Evolutionary conservation across 2,329 filamentous ascomycete species (phyloP).

Genomic region (Amphichorda felina): DNA sequence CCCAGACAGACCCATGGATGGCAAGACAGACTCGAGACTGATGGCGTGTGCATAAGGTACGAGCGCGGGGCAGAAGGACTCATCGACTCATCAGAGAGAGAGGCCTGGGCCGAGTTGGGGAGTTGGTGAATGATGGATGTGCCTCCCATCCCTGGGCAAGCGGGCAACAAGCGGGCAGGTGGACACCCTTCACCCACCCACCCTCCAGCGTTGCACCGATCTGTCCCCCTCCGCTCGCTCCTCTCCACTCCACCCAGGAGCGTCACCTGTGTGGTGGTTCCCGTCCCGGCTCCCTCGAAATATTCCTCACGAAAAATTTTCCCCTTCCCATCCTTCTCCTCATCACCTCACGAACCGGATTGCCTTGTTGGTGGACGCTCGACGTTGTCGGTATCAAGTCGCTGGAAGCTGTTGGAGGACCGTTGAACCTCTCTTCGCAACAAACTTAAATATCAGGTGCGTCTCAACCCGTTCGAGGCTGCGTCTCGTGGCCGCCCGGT

Average conservation of each 20-base stretch:
- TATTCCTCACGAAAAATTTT: conserved; percentile 4
- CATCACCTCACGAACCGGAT: not conserved
- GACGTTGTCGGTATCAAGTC: not conserved
- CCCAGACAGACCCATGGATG: too few relatives aligned
- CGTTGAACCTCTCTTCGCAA: not conserved
- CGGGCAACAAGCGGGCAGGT: too few relatives aligned
- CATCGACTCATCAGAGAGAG: too few relatives aligned
- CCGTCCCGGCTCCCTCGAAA: conserved; percentile 1
- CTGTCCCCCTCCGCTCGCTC: not conserved
- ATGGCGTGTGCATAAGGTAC: too few relatives aligned
- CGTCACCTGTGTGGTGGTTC: not conserved
- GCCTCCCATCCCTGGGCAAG: too few relatives aligned
- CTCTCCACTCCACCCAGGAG: not conserved
- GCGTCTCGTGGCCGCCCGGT: not conserved
- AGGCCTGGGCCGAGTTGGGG: too few relatives aligned
- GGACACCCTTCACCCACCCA: too few relatives aligned
- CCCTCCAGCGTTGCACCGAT: too few relatives aligned
- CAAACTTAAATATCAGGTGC: not conserved
- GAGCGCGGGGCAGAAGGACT: too few relatives aligned
- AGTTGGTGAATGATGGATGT: too few relatives aligned
- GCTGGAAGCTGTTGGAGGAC: not conserved
- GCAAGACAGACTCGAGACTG: too few relatives aligned
- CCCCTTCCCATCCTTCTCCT: not conserved
- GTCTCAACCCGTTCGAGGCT: not conserved
- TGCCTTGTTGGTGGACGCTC: not conserved